Evolutionary conservation across 805 yeast species (phyloP).

Genomic region (Zygoascus bituminiphila): DNA sequence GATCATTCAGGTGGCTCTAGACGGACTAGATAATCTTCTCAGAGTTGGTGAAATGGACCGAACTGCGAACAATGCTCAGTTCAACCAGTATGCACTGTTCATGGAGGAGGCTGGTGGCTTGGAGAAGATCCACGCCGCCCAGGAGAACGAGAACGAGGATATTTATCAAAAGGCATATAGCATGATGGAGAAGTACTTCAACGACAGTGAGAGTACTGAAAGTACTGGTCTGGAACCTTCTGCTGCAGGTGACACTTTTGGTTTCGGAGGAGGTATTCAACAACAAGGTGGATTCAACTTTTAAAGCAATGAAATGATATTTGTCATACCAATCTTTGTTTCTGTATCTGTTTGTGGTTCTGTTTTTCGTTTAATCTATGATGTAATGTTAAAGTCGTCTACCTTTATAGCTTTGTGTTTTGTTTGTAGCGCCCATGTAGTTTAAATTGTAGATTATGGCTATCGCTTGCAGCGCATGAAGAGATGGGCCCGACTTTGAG

Average conservation of each 20-base stretch:
- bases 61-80: constrained; percentile 58
- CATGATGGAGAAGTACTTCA: constrained; percentile 86
- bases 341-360: not conserved
- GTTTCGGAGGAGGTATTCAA: constrained; percentile 54
- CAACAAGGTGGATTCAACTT: constrained; percentile 23
- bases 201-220: constrained; percentile 63
- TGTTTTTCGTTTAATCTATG: not conserved
- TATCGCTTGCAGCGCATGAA: no score
- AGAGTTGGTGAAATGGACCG: constrained; percentile 91
- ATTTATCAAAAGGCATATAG: constrained; percentile 85
- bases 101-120: constrained; percentile 98
- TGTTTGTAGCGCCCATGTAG: no score
- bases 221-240: constrained; percentile 56
- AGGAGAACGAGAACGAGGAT: constrained; percentile 82
- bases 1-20: constrained; percentile 89
- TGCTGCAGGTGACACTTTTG: constrained; percentile 77
- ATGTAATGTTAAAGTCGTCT: not conserved
- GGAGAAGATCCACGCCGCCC: constrained; percentile 92
- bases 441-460: no score
- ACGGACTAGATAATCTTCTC: constrained; percentile 87
- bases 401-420: no score
- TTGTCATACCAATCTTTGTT: not conserved
- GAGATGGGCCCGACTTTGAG: no score
- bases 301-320: not conserved
- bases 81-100: constrained; percentile 81